These are phyloP conservation scores for Mycotypha africana DNA, from an alignment of 371 early-diverging fungal genomes.

Conservation along the genomic window DNA sequence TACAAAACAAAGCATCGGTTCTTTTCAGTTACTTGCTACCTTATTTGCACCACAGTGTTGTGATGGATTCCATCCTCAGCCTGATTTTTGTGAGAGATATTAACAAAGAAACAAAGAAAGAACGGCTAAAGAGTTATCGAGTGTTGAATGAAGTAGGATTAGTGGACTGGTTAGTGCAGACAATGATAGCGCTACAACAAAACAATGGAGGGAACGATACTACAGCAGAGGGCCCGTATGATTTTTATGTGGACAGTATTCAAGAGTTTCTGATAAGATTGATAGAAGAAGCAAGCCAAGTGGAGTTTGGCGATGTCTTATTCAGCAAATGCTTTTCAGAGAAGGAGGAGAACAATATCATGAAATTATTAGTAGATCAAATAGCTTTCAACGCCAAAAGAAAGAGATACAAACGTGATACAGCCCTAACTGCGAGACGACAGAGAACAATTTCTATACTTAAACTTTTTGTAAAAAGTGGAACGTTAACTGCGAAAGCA, in stretches of 20 bases:
- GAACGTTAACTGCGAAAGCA: conserved; percentile 23
- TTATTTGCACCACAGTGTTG: conserved; percentile 19
- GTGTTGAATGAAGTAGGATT: conserved; percentile 21
- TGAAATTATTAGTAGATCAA: conserved; percentile 18
- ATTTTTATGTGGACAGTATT: no score
- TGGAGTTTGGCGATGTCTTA: conserved; percentile 26
- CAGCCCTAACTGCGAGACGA: conserved; percentile 14
- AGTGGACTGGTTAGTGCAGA: conserved; percentile 26
- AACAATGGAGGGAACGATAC: no score
- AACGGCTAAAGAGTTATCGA: conserved; percentile 18
- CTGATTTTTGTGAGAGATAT: conserved; percentile 31
- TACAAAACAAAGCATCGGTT: conserved; percentile 17
- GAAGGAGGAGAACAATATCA: conserved; percentile 13
- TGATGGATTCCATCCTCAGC: conserved; percentile 23
- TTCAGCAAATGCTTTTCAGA: conserved; percentile 15
- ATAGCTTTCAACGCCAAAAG: neutral
- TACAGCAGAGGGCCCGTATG: no score
- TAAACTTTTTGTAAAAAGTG: conserved; percentile 28
- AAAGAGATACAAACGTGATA: neutral
- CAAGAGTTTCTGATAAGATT: conserved; percentile 32
- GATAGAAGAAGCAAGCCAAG: conserved; percentile 37
- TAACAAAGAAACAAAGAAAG: conserved; percentile 25
- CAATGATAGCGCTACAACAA: no score
- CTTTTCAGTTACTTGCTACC: conserved; percentile 36
- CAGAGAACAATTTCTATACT: conserved; percentile 22